Evolutionary conservation across 805 yeast genomes (phyloP).

Genomic region (Metschnikowia koreensis): DNA sequence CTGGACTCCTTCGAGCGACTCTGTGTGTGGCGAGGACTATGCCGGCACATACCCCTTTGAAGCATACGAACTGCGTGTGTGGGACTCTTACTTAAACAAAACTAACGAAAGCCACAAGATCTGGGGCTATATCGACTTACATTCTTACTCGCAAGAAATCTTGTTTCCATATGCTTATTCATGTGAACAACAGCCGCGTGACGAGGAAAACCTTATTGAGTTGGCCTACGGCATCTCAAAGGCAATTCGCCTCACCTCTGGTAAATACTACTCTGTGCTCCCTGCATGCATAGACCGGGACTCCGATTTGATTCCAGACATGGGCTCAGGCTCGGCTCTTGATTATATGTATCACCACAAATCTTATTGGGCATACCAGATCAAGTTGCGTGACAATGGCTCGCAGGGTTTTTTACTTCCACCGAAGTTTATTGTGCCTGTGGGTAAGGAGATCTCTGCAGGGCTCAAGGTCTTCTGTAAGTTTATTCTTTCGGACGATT

Average conservation of each 20-base stretch:
- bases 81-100: conserved; percentile 38
- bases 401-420: conserved; percentile 82
- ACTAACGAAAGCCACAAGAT: conserved; percentile 57
- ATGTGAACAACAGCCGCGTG: conserved; percentile 71
- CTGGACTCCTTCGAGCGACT: conserved; percentile 58
- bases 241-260: conserved; percentile 62
- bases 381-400: conserved; percentile 80
- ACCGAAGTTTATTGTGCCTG: conserved; percentile 64
- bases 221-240: conserved; percentile 78
- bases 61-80: conserved; percentile 39
- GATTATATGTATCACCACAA: conserved; percentile 82
- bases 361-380: conserved; percentile 81
- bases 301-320: conserved; percentile 66
- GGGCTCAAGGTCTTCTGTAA: conserved; percentile 62
- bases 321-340: conserved; percentile 77
- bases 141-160: conserved; percentile 82
- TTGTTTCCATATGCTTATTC: conserved; percentile 81
- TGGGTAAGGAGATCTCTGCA: conserved; percentile 70
- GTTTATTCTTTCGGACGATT: conserved; percentile 35
- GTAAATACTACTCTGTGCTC: conserved; percentile 63
- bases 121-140: conserved; percentile 78
- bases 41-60: conserved; percentile 73
- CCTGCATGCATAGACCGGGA: conserved; percentile 82
- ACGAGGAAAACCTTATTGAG: conserved; percentile 76
- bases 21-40: conserved; percentile 83